Conservation (phyloP, 1,284 basidiomycete species). For the Trichosporon inkin region DNA sequence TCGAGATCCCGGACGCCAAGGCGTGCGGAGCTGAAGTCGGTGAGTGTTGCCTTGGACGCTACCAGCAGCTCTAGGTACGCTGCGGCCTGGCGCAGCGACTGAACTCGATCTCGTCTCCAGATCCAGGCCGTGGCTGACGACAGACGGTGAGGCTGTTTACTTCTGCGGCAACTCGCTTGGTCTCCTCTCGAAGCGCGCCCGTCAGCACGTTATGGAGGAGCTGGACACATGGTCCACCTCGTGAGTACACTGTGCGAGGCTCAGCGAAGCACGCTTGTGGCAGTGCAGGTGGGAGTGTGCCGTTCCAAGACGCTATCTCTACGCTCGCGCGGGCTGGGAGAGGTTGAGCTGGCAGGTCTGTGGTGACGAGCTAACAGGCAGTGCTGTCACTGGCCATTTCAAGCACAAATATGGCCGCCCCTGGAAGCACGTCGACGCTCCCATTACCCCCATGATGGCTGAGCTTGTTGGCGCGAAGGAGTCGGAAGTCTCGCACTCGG, state of each 20-base stretch:
- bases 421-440: constrained; percentile 78
- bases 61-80: neutral
- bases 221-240: constrained; percentile 77
- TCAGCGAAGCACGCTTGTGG: too few relatives aligned
- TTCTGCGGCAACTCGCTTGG: constrained; percentile 97
- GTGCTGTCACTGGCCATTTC: constrained; percentile 89
- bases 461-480: constrained; percentile 80
- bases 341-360: too few relatives aligned
- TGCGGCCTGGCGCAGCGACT: neutral
- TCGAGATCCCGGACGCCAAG: constrained; percentile 43
- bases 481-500: constrained; percentile 88
- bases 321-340: too few relatives aligned
- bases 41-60: constrained; percentile 23
- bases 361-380: constrained; percentile 39
- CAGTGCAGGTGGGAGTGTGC: too few relatives aligned
- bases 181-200: constrained; percentile 68
- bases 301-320: too few relatives aligned
- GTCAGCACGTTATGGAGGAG: constrained; percentile 73
- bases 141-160: constrained; percentile 59
- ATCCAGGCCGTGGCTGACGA: constrained; percentile 12
- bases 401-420: constrained; percentile 74
- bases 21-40: constrained; percentile 46
- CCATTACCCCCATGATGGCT: constrained; percentile 70
- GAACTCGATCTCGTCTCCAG: neutral
- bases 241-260: constrained; percentile 52